These are phyloP conservation scores for Plasmodium adleri DNA, from an alignment of 169 alveolate genomes.

Conservation along the genomic window DNA sequence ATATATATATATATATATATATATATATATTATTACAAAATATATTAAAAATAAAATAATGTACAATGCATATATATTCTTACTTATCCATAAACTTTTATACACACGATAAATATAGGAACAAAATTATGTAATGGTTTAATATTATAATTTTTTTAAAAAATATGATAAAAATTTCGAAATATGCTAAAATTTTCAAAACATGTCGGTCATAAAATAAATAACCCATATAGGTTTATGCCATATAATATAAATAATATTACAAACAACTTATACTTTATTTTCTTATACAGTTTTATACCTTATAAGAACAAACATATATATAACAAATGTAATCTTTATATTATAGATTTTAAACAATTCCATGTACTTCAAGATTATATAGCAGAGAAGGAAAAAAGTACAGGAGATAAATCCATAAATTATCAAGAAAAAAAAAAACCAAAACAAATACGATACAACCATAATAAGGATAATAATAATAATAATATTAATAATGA, in stretches of 20 bases:
- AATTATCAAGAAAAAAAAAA: no score
- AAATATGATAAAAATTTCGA: conserved; percentile 31
- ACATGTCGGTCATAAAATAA: conserved; percentile 31
- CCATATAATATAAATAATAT: conserved; percentile 15
- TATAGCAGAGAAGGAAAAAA: neutral
- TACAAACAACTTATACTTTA: neutral
- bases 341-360: neutral
- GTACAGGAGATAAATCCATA: neutral
- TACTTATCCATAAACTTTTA: no score
- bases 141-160: no score
- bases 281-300: neutral
- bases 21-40: no score
- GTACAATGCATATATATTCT: no score
- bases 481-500: no score
- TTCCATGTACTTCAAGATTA: conserved; percentile 28
- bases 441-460: no score
- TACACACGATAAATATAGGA: no score
- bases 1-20: no score
- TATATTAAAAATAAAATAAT: no score
- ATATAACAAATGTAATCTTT: conserved; percentile 7
- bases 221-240: neutral
- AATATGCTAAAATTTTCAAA: conserved; percentile 69
- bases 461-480: no score
- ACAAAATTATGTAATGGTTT: no score
- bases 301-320: neutral